Base-by-base conservation (phyloP, 2,329 filamentous ascomycete genomes). In the Elsinoe necatrix region DNA sequence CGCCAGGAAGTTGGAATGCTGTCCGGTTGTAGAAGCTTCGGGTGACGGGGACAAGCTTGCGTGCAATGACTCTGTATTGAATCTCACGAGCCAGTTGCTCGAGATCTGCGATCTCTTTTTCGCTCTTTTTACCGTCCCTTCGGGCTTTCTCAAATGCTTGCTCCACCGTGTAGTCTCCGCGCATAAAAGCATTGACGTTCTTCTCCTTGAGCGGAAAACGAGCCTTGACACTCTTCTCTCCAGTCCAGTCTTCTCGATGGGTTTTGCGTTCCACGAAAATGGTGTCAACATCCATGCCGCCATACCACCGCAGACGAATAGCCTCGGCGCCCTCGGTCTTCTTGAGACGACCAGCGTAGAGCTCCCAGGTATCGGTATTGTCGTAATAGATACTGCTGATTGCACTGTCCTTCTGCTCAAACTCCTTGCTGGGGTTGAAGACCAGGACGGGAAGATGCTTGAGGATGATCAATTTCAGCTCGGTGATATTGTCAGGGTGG, bases 301-400 rank as follows among this genome's bases (percentile, higher is more conserved):
- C 93, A 67, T 98, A 98, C 93, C 93, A 98, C 63, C 93, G 83
- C 59, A 98, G 78, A 67, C 93, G 89, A 63, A 97, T 95, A 4
- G 93, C 93, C 73, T 98, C 93, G 1, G 93, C 93, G 50, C 93
- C 93, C 71, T 98, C 93, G 0, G 90, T 95, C 80, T 98, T 98
- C 77, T 96, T 95, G 66, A 98, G 74, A 52, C 93, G 88, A 12
- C 93, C 93, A 69, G 89, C 83, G 71, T 98, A 98, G 54, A 98
- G 76, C 61, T 96, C 90, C 87, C 91, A 98, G 21, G 81, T 95
- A 3, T 95, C 83, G 0, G 90, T 83, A 69, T 97, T 98, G 70
- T 98, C 93, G 70, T 89, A 98, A 77, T 98, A 98, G 64, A 98
- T 96, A 48, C 93, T 98, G 0, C 93, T 95, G 66, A 98, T 98